These are phyloP conservation scores for Truncatella angustata DNA, from an alignment of 2,329 filamentous ascomycete genomes.

Conservation along the genomic window DNA sequence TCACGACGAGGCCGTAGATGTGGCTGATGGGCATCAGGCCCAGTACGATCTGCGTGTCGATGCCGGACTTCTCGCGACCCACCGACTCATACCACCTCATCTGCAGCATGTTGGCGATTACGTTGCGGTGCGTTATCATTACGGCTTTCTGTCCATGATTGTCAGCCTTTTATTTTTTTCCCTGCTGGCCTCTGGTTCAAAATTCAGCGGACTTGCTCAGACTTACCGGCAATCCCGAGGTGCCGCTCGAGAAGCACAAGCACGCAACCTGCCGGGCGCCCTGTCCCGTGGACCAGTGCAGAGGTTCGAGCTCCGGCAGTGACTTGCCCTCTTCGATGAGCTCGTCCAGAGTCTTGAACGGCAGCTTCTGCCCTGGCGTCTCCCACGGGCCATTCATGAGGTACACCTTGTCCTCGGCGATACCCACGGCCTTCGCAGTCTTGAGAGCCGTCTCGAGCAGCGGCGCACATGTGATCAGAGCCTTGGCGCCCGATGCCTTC, in stretches of 20 bases:
- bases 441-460: slow-evolving; percentile 61
- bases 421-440: slow-evolving; percentile 58
- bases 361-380: slow-evolving; percentile 30
- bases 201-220: neutral
- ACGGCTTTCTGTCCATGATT: slow-evolving; percentile 74
- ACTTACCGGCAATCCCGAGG: slow-evolving; percentile 65
- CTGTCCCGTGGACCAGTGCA: slow-evolving; percentile 57
- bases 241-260: slow-evolving; percentile 72
- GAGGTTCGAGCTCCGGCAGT: slow-evolving; percentile 45
- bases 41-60: slow-evolving; percentile 41
- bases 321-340: slow-evolving; percentile 57
- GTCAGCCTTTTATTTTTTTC: no score
- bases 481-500: slow-evolving; percentile 61
- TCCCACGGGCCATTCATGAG: slow-evolving; percentile 50
- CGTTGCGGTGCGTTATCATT: slow-evolving; percentile 73
- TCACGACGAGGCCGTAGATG: slow-evolving; percentile 73
- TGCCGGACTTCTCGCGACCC: slow-evolving; percentile 23
- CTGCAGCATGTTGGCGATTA: slow-evolving; percentile 72
- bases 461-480: slow-evolving; percentile 66
- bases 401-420: slow-evolving; percentile 62
- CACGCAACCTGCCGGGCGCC: slow-evolving; percentile 65
- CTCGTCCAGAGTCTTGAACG: slow-evolving; percentile 62
- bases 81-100: slow-evolving; percentile 42
- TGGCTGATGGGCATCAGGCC: slow-evolving; percentile 75
- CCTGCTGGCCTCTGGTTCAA: no score